Evolutionary conservation across 1,284 basidiomycete genomes (phyloP), one percentile per base, ranked within the genome.

Genomic region (Sanghuangporus baumii): DNA sequence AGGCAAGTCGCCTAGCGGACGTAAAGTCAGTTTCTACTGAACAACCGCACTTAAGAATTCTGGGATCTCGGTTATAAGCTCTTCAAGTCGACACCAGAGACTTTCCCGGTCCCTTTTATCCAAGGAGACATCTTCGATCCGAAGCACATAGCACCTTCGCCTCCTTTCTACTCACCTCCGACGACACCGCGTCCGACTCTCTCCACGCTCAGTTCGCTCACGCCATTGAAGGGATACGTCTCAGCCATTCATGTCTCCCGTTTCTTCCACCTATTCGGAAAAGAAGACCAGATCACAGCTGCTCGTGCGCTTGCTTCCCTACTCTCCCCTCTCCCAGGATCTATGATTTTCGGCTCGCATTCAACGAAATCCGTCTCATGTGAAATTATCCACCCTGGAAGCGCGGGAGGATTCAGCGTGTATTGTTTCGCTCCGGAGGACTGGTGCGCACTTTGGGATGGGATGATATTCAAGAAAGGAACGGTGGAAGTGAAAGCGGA

Each of bases 231-330:
- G 51, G 78, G 79, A 4, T 75, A 76, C 57, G 69, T 80, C 43
- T 76, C 80, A 9, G 79, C 75, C 12, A 79, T 84, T 37, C 77
- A 81, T 66, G 74, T 77, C 4, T 78, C 79, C 11, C 69, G 76
- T 0, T 76, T 84, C 69, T 84, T 84, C 71, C 81, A 84, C 67
- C 73, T 84, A 26, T 84, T 84, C 70, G 66, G 72, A 58, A 75
- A 81, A 67, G 74, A 74, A 18, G 57, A 73, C 36, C 81, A 84
- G 68, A 56, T 70, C 6, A 59, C 74, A 38, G 70, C 82, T n/a
- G 82, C 78, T 3, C 69, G 69, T 9, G 71, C 69, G 3, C 65
- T 83, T 48, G 78, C 76, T 0, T 69, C 76, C 0, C 70, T 83
- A 8, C 74, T 79, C 47, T 74, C 73, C 9, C 69, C 74, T 0